Conservation (phyloP, 768 basidiomycete genomes). For the Lyophyllum shimeji region DNA sequence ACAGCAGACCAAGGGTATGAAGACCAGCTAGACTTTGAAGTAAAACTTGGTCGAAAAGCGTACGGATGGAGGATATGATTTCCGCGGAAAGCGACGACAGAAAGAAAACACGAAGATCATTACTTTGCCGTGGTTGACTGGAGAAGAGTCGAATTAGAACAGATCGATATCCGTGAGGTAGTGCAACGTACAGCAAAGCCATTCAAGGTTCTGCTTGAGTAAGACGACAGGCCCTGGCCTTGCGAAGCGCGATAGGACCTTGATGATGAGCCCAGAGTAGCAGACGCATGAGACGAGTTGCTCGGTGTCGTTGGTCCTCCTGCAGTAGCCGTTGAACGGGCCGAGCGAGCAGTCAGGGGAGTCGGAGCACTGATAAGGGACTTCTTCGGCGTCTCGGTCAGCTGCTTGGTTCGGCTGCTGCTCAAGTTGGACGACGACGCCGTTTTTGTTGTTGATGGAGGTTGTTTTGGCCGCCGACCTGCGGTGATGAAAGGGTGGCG, state of each 20-base stretch:
- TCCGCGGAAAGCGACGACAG: conserved; percentile 20
- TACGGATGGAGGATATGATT: conserved; percentile 19
- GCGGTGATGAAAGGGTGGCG: conserved; percentile 86
- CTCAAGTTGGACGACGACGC: conserved; percentile 57
- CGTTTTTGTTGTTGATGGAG: conserved; percentile 50
- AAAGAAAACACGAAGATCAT: conserved; percentile 15
- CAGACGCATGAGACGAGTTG: conserved; percentile 44
- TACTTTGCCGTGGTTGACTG: conserved; percentile 45
- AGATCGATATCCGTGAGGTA: neutral
- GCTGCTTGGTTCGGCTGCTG: conserved; percentile 50
- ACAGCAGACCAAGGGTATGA: conserved; percentile 41
- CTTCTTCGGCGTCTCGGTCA: conserved; percentile 80
- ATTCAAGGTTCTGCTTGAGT: conserved; percentile 73
- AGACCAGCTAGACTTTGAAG: conserved; percentile 34
- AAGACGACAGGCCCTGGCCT: conserved; percentile 66
- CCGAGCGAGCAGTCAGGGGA: conserved; percentile 76
- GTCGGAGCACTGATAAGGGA: conserved; percentile 88
- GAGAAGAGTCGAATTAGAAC: conserved; percentile 11
- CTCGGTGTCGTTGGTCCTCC: conserved; percentile 60
- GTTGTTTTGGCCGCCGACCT: conserved; percentile 53
- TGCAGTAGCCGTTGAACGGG: conserved; percentile 50
- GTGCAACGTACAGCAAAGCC: conserved; percentile 59
- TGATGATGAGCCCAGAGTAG: conserved; percentile 59
- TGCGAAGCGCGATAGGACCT: conserved; percentile 71
- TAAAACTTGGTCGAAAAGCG: conserved; percentile 20